Evolutionary conservation across 495 filamentous ascomycete genomes (phyloP), one percentile per base, ranked within the genome.

Genomic region (Podospora didyma): DNA sequence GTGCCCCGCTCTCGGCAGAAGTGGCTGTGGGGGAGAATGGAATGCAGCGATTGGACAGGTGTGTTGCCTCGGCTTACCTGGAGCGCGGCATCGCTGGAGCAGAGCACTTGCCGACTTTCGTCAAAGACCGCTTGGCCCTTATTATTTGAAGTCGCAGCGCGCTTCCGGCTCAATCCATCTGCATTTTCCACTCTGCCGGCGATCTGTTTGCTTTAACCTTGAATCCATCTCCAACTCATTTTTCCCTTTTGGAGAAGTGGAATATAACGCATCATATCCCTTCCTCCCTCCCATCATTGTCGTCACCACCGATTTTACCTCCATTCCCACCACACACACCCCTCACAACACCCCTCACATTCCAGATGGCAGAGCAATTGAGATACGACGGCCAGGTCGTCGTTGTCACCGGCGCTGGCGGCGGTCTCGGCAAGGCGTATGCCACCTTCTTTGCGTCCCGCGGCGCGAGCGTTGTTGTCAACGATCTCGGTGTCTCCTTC

Each of bases 321-420:
- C 34, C 31, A 23, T 28, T 46, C 55, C 26, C 41, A 47, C 14
- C 49, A 59, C 46, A n/a, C 35, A 53, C 49, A 53, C 54, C 21
- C 53, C 50, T 49, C 47, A 46, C 58, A 46, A 63, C 57, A 63
- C 54, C 62, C n/a, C 58, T 53, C 57, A 57, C 28, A 66, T 53
- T 35, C 72, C 78, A 51, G 19, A 92, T 91, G 88, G 81, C 87
- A 65, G 85, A 89, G 22, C 75, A 78, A 74, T 79, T 98, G 71
- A 85, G 95, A 59, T 98, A 86, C 71, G 94, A 97, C 79, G 89
- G 89, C 71, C 96, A 97, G 79, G 93, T 93, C 59, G 90, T 96
- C 61, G 92, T 98, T 52, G 89, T 98, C 61, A 98, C 95, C 47
- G 94, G 94, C 62, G 95, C 95, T 52, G 93, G 94, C 56, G 95